Conservation (phyloP, 2,329 filamentous ascomycete genomes). For the Scleromitrula shiraiana region DNA sequence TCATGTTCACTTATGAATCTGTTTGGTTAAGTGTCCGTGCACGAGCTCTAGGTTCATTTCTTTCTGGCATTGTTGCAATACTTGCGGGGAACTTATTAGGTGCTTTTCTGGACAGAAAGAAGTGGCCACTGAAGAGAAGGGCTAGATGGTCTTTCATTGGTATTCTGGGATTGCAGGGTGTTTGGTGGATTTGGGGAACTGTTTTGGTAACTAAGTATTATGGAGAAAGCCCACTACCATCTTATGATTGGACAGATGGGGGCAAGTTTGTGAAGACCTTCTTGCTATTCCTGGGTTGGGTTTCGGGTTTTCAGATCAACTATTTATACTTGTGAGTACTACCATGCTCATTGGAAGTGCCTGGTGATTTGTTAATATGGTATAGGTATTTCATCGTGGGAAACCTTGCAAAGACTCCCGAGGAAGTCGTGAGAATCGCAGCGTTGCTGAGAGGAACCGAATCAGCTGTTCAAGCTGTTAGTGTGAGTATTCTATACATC, state of each 20-base stretch:
- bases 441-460: conserved; percentile 62
- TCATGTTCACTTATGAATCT: conserved; percentile 62
- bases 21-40: conserved; percentile 64
- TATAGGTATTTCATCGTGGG: conserved; percentile 60
- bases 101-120: conserved; percentile 20
- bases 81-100: conserved; percentile 59
- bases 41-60: conserved; percentile 61
- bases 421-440: conserved; percentile 60
- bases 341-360: background rate
- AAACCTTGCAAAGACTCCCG: conserved; percentile 52
- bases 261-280: conserved; percentile 58
- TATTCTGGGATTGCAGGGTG: conserved; percentile 46
- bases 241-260: conserved; percentile 55
- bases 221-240: conserved; percentile 40
- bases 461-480: conserved; percentile 65
- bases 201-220: conserved; percentile 55
- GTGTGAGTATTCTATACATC: conserved; percentile 36
- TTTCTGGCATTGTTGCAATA: conserved; percentile 60
- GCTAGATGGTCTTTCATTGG: conserved; percentile 22
- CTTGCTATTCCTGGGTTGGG: conserved; percentile 58
- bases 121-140: conserved; percentile 19
- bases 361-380: background rate
- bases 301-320: conserved; percentile 62
- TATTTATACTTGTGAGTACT: conserved; percentile 57
- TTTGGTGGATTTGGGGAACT: conserved; percentile 66